Percentiles rank a stretch among this genome's conserved stretches.
phyloP scores from a whole-genome alignment of 2,329 filamentous ascomycete species.

The Emericellopsis atlantica region DNA sequence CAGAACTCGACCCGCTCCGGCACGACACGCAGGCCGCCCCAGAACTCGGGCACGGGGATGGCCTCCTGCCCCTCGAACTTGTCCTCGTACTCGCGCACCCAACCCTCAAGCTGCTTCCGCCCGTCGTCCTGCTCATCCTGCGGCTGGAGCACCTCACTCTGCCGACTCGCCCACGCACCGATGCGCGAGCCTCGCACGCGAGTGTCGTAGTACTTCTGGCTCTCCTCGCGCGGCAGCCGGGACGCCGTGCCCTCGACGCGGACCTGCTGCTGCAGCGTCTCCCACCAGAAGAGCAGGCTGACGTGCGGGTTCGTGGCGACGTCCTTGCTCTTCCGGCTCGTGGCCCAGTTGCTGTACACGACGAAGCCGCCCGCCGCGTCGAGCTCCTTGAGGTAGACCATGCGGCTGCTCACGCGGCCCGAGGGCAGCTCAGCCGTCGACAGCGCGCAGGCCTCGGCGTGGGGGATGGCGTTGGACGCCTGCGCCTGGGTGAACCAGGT shows the following conservation, averaged over 20 bases:
- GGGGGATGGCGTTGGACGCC: slow-evolving; percentile 33
- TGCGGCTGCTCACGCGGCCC: slow-evolving; percentile 71
- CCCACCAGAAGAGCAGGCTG: slow-evolving; percentile 85
- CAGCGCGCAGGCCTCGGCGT: slow-evolving; percentile 81
- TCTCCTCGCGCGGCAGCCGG: slow-evolving; percentile 57
- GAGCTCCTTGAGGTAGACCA: slow-evolving; percentile 93
- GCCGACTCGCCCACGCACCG: slow-evolving; percentile 86
- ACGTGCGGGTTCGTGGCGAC: slow-evolving; percentile 64
- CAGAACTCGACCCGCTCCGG: slow-evolving; percentile 91
- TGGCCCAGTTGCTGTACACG: slow-evolving; percentile 86
- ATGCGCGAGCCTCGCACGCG: slow-evolving; percentile 69
- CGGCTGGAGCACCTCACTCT: slow-evolving; percentile 62
- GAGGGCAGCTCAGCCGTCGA: slow-evolving; percentile 75
- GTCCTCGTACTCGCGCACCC: slow-evolving; percentile 66
- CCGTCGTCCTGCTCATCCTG: slow-evolving; percentile 47
- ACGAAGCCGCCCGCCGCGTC: slow-evolving; percentile 68
- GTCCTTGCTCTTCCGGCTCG: slow-evolving; percentile 56
- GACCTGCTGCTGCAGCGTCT: slow-evolving; percentile 74
- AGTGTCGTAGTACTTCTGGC: slow-evolving; percentile 54
- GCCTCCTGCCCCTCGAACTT: slow-evolving; percentile 62
- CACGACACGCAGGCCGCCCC: slow-evolving; percentile 80
- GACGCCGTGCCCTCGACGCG: slow-evolving; percentile 70
- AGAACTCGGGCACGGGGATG: slow-evolving; percentile 87
- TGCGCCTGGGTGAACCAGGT: slow-evolving; percentile 74
- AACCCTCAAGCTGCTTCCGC: slow-evolving; percentile 59